Base-by-base conservation (phyloP, 192 early-diverging fungal species). In the Umbelopsis sp. region DNA sequence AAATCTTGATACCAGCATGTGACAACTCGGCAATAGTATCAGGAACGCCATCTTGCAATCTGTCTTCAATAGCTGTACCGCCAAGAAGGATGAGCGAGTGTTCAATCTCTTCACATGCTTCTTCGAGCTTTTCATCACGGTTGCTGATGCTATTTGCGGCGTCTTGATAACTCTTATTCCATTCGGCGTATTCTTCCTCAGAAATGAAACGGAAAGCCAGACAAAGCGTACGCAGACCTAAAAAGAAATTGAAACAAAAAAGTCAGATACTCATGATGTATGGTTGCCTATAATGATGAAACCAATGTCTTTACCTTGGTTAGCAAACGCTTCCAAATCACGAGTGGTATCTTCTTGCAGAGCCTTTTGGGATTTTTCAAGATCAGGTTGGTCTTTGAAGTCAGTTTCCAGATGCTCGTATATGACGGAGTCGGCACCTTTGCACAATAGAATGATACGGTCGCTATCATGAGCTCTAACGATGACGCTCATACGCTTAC, bases 41-140 rank as follows among this genome's bases (percentile, higher is more conserved):
- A 8, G 97, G 96, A 3, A 99, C 97, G 69, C 94, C 96, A n/a
- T 95, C 95, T 77, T 99, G 97, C 17, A 99, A 89, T 82, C 92
- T 90, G 77, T 99, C 97, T 83, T 99, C 97, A 59, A 99, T 98
- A 6, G 97, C 97, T 0, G 97, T 99, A n/a, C 94, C 95, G 65
- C 97, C 97, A 65, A 97, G 82, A 47, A 99, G 79, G 70, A 87
- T 84, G 68, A 99, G 73, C 2, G 88, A 83, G 38, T 79, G 83
- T 78, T 99, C 97, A 31, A 97, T 94, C 22, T 81, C 74, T 52
- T 95, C 94, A 69, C 91, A 90, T 0, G 86, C 89, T 24, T 77
- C 85, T 47, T 96, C 96, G 44, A 96, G 86, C 65, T 87, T 88
- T 34, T 86, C 84, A 20, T 98, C 96, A 47, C 97, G 91, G 68